Conservation (phyloP, 176 grass and related monocot species). For the Bonia amplexicaulis region DNA sequence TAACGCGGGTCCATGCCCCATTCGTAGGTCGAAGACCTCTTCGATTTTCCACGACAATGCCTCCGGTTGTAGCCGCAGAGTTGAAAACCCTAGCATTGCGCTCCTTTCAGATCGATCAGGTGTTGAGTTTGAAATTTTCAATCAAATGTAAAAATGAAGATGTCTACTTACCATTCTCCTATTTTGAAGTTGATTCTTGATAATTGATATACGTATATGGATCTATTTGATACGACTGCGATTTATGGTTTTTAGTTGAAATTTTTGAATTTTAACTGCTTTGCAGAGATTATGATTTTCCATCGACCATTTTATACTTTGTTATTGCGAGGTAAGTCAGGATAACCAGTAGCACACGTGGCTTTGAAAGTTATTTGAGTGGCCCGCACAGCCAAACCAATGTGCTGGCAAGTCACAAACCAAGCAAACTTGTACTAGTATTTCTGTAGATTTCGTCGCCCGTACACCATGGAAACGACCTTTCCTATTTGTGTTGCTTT, state of each 20-base stretch:
- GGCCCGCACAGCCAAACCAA: neutral
- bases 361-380: neutral
- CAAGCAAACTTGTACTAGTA: neutral
- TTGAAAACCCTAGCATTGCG: too few relatives aligned
- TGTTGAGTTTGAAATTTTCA: too few relatives aligned
- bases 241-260: too few relatives aligned
- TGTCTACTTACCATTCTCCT: neutral
- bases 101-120: too few relatives aligned
- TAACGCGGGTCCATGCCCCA: too few relatives aligned
- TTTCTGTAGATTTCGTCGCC: slow-evolving; percentile 10
- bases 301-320: too few relatives aligned
- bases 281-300: too few relatives aligned
- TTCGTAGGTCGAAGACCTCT: too few relatives aligned
- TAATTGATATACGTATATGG: neutral
- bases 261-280: too few relatives aligned
- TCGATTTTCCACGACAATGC: too few relatives aligned
- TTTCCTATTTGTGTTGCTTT: slow-evolving; percentile 23
- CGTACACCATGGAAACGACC: slow-evolving; percentile 33
- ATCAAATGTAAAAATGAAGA: neutral
- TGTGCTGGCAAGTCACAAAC: neutral
- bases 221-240: too few relatives aligned
- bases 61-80: too few relatives aligned
- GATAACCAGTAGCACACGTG: neutral
- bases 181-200: neutral
- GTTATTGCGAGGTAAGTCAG: neutral